Base-by-base conservation (phyloP, 768 basidiomycete genomes). In the Suillus subaureus region DNA sequence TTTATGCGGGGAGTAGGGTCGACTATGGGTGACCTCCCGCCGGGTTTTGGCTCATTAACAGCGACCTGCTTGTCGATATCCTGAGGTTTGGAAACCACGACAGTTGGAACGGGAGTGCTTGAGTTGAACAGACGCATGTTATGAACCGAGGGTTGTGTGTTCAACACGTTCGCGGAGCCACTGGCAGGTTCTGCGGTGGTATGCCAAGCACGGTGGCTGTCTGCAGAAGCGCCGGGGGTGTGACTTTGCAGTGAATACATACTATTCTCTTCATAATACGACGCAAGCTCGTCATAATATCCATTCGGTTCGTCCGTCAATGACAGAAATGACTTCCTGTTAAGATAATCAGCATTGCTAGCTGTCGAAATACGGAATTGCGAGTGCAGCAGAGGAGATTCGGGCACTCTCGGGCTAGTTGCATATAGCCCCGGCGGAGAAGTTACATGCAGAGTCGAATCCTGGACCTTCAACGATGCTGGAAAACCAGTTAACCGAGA, bases 41-140 rank as follows among this genome's bases (percentile, higher is more conserved):
- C 47, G 75, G 78, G 8, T 72, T 66, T 47, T 66, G 71, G 56
- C 62, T 64, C 28, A 23, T 18, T 37, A 23, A 47, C 12, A 39
- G 11, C 28, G 18, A 42, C 26, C 18, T 60, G 58, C 28, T 60
- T 42, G 12, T 60, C 28, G 37, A 69, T 70, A 57, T 75, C 77
- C 40, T 74, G 67, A 8, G 82, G 82, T 3, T 80, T 81, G 15
- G 88, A 88, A 43, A 90, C 78, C 61, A 90, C 78, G 23, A 89
- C 83, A 6, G 79, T 82, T 3, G 87, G 88, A 33, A 87, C 70
- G 16, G 74, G 63, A 39, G 65, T 60, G 40, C 16, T 42, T 42
- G 58, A 18, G 40, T 42, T 60, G 16, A 28, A 28, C 11, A 42
- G 26, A 42, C 12, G 26, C 58, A 60, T 60, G 26, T 60, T 16